Base-by-base conservation (phyloP, 352 stramenopile species). In the Phytophthora pistaciae region DNA sequence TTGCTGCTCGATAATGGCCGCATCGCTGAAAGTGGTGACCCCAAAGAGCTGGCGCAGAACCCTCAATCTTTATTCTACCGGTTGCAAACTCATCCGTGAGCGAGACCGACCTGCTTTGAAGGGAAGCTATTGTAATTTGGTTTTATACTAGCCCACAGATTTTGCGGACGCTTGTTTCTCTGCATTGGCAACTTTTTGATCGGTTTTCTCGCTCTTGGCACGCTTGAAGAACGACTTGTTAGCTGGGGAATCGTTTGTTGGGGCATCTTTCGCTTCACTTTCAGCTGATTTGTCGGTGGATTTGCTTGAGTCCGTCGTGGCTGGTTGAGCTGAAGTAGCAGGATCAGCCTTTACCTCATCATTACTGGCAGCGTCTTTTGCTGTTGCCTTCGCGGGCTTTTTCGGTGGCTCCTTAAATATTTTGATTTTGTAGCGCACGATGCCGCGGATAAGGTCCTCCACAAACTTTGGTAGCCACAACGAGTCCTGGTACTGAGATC, bases 351-450 rank as follows among this genome's bases (percentile, higher is more conserved):
- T 36, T 40, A 14, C 9, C 55, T 66, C 50, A 33, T 54, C 27
- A 16, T 59, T 59, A 11, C 21, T 27, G 11, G 40, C 27, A 25
- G 58, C 13, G 11, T 40, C 3, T 42, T 70, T 60, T 38, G 27
- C 61, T 56, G 33, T n/a, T 21, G 40, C 20, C 16, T 70, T 66
- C 27, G 55, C 69, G 14, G 16, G n/a, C 6, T 73, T 63, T 56
- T 83, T 83, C 8, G 73, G 73, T 14, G 64, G 62, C 3, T 87
- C 73, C 53, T 87, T 89, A 58, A 88, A 93, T 20, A 91, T 16
- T 70, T 91, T 90, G 74, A 91, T 91, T 62, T 91, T 91, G 83
- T 93, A 91, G 42, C 77, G 75, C 16, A 93, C 71, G 56, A 93
- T 91, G 7, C 84, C 82, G 13, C 80, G 85, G 33, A 93, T 75